phyloP scores from a whole-genome alignment of 805 yeast species.

The Wickerhamiella slavikovae region DNA sequence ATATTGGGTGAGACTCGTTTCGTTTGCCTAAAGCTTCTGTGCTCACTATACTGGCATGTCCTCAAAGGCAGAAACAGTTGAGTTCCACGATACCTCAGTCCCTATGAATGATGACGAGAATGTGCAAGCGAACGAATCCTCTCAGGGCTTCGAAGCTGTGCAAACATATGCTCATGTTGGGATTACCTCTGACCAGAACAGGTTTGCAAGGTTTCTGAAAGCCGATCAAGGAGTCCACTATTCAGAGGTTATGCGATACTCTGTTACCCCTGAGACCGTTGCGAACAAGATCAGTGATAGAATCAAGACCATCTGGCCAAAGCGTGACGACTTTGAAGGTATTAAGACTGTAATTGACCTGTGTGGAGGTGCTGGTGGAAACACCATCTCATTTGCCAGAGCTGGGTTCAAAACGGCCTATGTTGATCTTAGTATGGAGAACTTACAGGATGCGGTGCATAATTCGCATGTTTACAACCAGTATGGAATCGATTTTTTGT shows the following conservation, averaged over 20 bases:
- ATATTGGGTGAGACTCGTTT: too few species aligned
- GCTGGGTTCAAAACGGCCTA: slow-evolving; percentile 16
- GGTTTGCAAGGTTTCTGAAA: too few species aligned
- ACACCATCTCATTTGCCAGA: slow-evolving; percentile 48
- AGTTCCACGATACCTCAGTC: too few species aligned
- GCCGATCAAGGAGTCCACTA: slow-evolving; percentile 50
- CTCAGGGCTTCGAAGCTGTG: too few species aligned
- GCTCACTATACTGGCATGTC: too few species aligned
- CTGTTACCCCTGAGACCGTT: slow-evolving; percentile 67
- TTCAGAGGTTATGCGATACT: slow-evolving; percentile 62
- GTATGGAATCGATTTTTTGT: slow-evolving; percentile 25
- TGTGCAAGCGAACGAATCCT: too few species aligned
- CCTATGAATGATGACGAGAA: too few species aligned
- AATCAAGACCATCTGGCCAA: slow-evolving; percentile 7
- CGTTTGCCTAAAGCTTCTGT: too few species aligned
- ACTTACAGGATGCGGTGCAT: slow-evolving; percentile 17
- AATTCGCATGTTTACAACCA: slow-evolving; percentile 49
- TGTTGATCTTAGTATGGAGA: slow-evolving; percentile 12
- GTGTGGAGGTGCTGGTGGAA: slow-evolving; percentile 82
- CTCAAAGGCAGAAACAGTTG: too few species aligned
- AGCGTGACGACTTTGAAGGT: too few species aligned
- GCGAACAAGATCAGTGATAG: slow-evolving; percentile 27
- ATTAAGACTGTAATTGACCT: slow-evolving; percentile 30
- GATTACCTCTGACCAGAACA: too few species aligned
- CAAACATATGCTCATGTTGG: too few species aligned